Evolutionary conservation across 2,329 filamentous ascomycete species (phyloP).

Genomic region (Canariomyces notabilis): DNA sequence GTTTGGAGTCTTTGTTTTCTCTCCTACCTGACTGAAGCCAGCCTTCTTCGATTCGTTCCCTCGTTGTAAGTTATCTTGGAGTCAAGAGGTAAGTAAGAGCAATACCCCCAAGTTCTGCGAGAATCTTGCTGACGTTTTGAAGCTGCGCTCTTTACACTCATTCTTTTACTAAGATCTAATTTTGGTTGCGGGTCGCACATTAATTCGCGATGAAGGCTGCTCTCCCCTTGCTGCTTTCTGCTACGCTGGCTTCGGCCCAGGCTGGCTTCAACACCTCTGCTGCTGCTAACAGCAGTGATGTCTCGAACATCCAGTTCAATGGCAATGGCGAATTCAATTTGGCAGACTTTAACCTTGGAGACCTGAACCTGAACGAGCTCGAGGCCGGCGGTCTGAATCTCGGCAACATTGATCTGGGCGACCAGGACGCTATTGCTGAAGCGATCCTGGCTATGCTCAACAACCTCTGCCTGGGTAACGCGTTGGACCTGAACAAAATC

Average conservation of each 20-base stretch:
- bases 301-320: slow-evolving; percentile 10
- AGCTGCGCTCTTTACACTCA: not conserved
- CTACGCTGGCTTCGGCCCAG: slow-evolving; percentile 28
- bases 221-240: slow-evolving; percentile 21
- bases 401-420: slow-evolving; percentile 27
- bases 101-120: too few species aligned
- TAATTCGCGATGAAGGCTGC: slow-evolving; percentile 24
- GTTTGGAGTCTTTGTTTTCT: not conserved
- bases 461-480: slow-evolving; percentile 27
- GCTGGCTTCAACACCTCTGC: slow-evolving; percentile 5
- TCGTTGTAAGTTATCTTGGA: not conserved
- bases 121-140: not conserved
- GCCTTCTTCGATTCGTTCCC: not conserved
- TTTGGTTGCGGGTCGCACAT: not conserved
- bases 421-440: slow-evolving; percentile 27
- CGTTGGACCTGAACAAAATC: slow-evolving; percentile 25
- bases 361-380: slow-evolving; percentile 21
- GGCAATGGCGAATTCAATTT: not conserved
- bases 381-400: slow-evolving; percentile 28
- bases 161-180: slow-evolving; percentile 4
- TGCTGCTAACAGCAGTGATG: slow-evolving; percentile 5
- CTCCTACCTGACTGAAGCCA: not conserved
- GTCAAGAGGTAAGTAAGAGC: not conserved
- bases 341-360: slow-evolving; percentile 13
- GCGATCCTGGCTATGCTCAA: slow-evolving; percentile 29